Base-by-base conservation (phyloP, 1,284 basidiomycete genomes). In the Ceratobasidium sp. region DNA sequence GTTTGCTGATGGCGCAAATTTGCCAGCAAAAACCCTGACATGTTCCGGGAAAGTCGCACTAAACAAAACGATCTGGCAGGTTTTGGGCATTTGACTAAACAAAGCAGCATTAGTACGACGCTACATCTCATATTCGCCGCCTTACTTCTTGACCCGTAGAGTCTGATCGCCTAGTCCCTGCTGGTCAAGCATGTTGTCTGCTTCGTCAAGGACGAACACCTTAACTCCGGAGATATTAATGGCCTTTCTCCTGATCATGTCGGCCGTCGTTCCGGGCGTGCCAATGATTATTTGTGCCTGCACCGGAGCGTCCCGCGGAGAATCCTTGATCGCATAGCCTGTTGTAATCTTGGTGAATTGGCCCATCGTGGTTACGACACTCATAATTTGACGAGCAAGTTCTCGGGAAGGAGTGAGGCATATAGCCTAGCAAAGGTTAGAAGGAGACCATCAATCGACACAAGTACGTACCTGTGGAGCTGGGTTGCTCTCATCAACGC, bases 91-190 rank as follows among this genome's bases (percentile, higher is more conserved):
- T 11, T 36, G 27, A 42, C 8, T 50, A 13, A 57, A 19, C 2
- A n/a, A n/a, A n/a, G 21, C 33, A 39, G 30, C 21, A 9, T 62
- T 14, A 6, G 41, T 46, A 41, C 33, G 21, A 6, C 25, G 11
- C 39, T 33, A 6, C 4, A 47, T 6, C 6, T 33, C 25, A 64
- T 41, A 44, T 19, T 23, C 13, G 6, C 16, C 49, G 14, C 80
- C 88, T 67, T 72, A 94, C 94, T 95, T 97, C 80, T 98, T 98
- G 70, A 98, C 94, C 58, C 90, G 85, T 70, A 96, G 80, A 1
- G 93, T 96, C 80, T 99, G 96, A 74, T 99, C 97, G n/a, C 94
- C 94, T 60, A 99, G 80, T 23, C 95, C 94, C 77, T 96, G 93
- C 76, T 94, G 88, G 77, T 96, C 95, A 73, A 99, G 83, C 95